Evolutionary conservation across 768 basidiomycete species (phyloP).

Genomic region (Boletus rubescentipes): DNA sequence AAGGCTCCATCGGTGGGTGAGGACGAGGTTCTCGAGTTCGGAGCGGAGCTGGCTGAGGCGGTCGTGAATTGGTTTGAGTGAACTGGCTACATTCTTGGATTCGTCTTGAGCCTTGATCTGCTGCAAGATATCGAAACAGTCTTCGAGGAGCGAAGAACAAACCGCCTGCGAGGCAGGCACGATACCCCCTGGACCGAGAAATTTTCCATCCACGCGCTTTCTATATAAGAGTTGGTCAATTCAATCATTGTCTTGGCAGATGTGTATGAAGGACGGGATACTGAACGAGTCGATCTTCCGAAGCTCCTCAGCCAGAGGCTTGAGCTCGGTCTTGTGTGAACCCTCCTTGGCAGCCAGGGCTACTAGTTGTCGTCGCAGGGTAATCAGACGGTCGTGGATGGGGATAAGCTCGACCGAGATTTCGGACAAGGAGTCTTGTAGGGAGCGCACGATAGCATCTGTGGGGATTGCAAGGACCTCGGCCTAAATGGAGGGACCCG

Average conservation of each 20-base stretch:
- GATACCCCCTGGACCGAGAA: conserved; percentile 85
- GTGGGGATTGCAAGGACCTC: background rate
- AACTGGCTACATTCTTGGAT: conserved; percentile 79
- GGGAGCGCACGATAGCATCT: conserved; percentile 74
- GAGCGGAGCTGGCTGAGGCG: conserved; percentile 80
- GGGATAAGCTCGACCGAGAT: conserved; percentile 89
- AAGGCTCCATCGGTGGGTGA: conserved; percentile 97
- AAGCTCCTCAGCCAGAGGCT: conserved; percentile 88
- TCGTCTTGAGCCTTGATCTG: conserved; percentile 95
- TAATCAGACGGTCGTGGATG: conserved; percentile 85
- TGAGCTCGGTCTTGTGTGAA: conserved; percentile 81
- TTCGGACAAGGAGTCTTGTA: conserved; percentile 85
- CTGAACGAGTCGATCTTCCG: conserved; percentile 96
- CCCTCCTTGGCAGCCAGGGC: conserved; percentile 86
- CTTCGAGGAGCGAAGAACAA: conserved; percentile 89
- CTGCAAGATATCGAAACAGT: conserved; percentile 93
- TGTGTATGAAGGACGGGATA: conserved; percentile 34
- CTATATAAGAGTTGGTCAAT: conserved; percentile 36
- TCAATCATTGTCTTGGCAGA: conserved; percentile 15
- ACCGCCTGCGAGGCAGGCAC: conserved; percentile 92
- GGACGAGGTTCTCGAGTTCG: conserved; percentile 86
- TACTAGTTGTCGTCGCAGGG: conserved; percentile 84
- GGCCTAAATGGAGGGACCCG: background rate
- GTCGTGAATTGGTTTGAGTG: conserved; percentile 91
- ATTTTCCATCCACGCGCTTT: conserved; percentile 94